phyloP scores from a whole-genome alignment of 2,329 filamentous ascomycete species.

The Fusarium sp. region DNA sequence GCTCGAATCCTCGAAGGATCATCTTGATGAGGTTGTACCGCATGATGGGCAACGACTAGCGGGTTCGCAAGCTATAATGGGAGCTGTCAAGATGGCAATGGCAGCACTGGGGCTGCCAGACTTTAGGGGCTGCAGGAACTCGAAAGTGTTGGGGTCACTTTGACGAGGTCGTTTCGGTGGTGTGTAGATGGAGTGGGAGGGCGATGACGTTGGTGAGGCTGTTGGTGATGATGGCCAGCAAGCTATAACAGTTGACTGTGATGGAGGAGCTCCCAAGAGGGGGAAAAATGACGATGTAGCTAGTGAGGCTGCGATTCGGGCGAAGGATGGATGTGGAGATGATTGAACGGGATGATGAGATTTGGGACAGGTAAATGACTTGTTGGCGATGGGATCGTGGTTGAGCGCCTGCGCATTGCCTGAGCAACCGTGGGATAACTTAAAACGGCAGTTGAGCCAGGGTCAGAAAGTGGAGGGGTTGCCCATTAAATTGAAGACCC shows the following conservation, averaged over 20 bases:
- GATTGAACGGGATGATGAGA: slow-evolving; percentile 3
- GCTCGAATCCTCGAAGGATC: slow-evolving; percentile 57
- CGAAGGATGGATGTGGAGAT: slow-evolving; percentile 36
- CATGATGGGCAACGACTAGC: slow-evolving; percentile 37
- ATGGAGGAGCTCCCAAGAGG: slow-evolving; percentile 10
- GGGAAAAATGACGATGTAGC: slow-evolving; percentile 29
- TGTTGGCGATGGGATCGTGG: slow-evolving; percentile 23
- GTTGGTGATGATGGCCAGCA: slow-evolving; percentile 8
- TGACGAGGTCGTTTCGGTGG: not conserved
- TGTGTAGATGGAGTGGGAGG: not conserved
- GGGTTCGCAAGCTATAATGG: slow-evolving; percentile 9
- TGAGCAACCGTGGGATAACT: slow-evolving; percentile 37
- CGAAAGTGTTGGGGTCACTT: not conserved
- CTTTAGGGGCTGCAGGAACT: not conserved
- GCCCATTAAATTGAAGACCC: not conserved
- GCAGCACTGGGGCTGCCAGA: slow-evolving; percentile 1
- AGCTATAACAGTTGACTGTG: slow-evolving; percentile 15
- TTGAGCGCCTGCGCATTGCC: slow-evolving; percentile 37
- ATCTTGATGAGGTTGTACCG: slow-evolving; percentile 54
- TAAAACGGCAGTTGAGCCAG: slow-evolving; percentile 15
- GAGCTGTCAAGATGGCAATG: not conserved
- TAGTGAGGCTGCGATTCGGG: slow-evolving; percentile 29
- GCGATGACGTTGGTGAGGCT: slow-evolving; percentile 1
- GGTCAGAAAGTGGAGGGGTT: slow-evolving; percentile 30
- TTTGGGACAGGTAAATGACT: slow-evolving; percentile 4